Evolutionary conservation across 441 rosid genomes (phyloP).

Genomic region (Arabidopsis hybrid): DNA sequence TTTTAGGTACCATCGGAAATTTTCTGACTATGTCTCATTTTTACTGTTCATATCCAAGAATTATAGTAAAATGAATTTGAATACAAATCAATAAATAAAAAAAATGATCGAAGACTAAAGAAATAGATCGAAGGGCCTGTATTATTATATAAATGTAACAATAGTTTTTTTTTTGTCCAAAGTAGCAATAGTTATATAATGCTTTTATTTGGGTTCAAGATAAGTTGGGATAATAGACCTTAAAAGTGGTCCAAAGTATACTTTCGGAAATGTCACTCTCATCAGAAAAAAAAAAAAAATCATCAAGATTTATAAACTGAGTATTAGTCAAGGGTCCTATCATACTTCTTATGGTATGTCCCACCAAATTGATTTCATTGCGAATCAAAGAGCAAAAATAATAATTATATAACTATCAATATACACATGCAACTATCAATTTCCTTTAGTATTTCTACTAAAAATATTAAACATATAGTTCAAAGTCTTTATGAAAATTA

Average conservation of each 20-base stretch:
- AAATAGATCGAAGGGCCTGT: neutral
- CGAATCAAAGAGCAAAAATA: constrained; percentile 13
- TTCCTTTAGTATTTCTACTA: neutral
- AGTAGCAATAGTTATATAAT: constrained; percentile 22
- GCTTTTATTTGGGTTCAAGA: constrained; percentile 36
- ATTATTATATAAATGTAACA: constrained; percentile 1
- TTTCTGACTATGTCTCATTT: neutral
- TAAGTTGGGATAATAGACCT: constrained; percentile 44
- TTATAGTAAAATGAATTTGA: neutral
- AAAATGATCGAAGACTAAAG: constrained; percentile 12
- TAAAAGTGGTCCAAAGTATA: constrained; percentile 49
- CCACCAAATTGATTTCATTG: constrained; percentile 44
- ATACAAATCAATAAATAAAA: neutral
- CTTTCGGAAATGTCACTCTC: constrained; percentile 49
- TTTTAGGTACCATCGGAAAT: constrained; percentile 17
- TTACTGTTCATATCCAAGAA: neutral
- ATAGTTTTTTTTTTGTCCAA: neutral
- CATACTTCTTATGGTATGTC: constrained; percentile 36
- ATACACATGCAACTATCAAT: constrained; percentile 22
- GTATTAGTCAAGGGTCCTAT: constrained; percentile 48
- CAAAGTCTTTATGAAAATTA: neutral
- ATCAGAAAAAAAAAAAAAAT: constrained; percentile 20
- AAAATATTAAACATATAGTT: too few species aligned
- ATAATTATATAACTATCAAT: constrained; percentile 9
- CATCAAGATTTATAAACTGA: constrained; percentile 35